Conservation (phyloP, 192 early-diverging fungal genomes). For the Coemansia sp. region DNA sequence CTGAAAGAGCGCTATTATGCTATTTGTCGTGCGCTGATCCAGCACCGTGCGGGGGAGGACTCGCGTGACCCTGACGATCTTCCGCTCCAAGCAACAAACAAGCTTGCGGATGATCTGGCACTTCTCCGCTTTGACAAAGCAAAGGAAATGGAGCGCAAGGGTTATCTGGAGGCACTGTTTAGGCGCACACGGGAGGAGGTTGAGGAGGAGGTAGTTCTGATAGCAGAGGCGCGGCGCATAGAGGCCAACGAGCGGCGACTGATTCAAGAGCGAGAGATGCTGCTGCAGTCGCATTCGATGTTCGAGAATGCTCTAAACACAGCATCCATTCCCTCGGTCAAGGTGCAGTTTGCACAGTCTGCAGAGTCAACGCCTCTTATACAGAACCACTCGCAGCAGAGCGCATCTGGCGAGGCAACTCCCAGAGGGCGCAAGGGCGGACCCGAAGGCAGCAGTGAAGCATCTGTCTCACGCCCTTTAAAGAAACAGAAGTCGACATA, state of each 20-base stretch:
- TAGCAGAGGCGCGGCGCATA: slow-evolving; percentile 75
- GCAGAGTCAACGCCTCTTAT: slow-evolving; percentile 19
- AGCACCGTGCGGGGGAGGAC: slow-evolving; percentile 55
- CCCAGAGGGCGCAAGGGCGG: slow-evolving; percentile 45
- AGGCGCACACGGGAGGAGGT: slow-evolving; percentile 75
- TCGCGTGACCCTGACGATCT: slow-evolving; percentile 42
- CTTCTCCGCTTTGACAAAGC: slow-evolving; percentile 57
- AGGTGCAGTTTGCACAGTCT: slow-evolving; percentile 50
- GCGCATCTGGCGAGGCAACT: slow-evolving; percentile 1
- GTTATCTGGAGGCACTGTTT: slow-evolving; percentile 71
- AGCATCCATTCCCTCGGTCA: slow-evolving; percentile 25
- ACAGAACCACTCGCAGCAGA: slow-evolving; percentile 4
- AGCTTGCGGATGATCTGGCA: slow-evolving; percentile 50
- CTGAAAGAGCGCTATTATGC: slow-evolving; percentile 85
- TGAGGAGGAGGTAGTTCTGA: slow-evolving; percentile 82
- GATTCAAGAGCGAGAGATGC: slow-evolving; percentile 74
- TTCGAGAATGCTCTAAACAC: slow-evolving; percentile 41
- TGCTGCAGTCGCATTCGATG: slow-evolving; percentile 63
- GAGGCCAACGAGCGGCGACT: slow-evolving; percentile 80
- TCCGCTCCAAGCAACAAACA: slow-evolving; percentile 50
- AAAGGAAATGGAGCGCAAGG: slow-evolving; percentile 80
- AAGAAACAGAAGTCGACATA: slow-evolving; percentile 49
- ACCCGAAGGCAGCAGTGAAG: slow-evolving; percentile 15
- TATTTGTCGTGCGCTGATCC: slow-evolving; percentile 66
- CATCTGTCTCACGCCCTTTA: slow-evolving; percentile 13